phyloP scores from a whole-genome alignment of 2,329 filamentous ascomycete genomes.

The Cercospora sojina region DNA sequence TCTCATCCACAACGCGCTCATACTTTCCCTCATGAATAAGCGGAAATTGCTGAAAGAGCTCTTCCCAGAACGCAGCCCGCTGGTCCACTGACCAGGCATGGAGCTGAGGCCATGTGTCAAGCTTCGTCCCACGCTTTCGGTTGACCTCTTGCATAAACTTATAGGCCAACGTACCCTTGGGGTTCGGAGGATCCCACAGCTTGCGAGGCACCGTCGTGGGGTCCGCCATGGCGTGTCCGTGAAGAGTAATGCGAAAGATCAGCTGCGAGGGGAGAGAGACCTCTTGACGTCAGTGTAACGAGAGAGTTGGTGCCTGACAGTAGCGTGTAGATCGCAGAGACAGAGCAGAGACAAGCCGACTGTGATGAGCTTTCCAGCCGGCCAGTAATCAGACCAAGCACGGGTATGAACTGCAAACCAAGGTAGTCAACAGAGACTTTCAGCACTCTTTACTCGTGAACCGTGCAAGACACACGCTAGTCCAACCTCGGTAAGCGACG shows the following conservation, averaged over 20 bases:
- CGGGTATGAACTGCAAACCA: background rate
- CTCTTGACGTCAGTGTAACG: constrained; percentile 7
- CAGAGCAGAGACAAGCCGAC: background rate
- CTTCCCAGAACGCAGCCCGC: constrained; percentile 64
- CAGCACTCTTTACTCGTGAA: background rate
- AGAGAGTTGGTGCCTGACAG: constrained; percentile 11
- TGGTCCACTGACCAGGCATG: constrained; percentile 66
- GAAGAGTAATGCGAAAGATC: background rate
- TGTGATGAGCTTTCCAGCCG: background rate
- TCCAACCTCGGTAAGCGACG: constrained; percentile 4
- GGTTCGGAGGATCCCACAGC: constrained; percentile 46
- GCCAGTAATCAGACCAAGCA: background rate
- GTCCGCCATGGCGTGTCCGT: constrained; percentile 17
- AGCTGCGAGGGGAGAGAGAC: background rate
- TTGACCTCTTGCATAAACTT: constrained; percentile 67
- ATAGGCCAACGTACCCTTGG: constrained; percentile 59
- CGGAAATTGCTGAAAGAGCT: constrained; percentile 60
- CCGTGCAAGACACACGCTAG: constrained; percentile 4
- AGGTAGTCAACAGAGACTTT: background rate
- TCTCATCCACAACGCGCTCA: constrained; percentile 63
- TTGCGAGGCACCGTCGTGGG: constrained; percentile 40
- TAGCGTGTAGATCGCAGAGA: background rate
- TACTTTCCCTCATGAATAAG: constrained; percentile 62
- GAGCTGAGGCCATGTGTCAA: constrained; percentile 69
- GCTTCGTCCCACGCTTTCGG: constrained; percentile 52